These are phyloP conservation scores for Colletotrichum chlorophyti DNA, from an alignment of 2,329 filamentous ascomycete genomes.

Conservation along the genomic window DNA sequence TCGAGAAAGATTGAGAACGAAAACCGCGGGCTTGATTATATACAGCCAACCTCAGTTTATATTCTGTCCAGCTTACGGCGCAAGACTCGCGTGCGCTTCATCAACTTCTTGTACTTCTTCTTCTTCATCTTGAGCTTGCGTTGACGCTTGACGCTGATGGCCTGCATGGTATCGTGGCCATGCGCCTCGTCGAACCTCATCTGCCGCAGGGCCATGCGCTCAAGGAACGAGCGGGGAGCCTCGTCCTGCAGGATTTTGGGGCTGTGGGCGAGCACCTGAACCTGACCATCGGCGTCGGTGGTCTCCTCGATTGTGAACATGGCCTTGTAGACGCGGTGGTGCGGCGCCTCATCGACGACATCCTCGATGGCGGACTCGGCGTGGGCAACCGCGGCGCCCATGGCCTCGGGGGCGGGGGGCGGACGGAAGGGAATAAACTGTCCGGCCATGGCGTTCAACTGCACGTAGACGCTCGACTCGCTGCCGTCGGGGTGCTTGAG, in stretches of 20 bases:
- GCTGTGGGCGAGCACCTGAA: constrained; percentile 67
- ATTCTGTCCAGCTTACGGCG: constrained; percentile 82
- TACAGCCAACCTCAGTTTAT: constrained; percentile 43
- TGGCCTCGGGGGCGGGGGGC: constrained; percentile 78
- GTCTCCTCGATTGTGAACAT: constrained; percentile 73
- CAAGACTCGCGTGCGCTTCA: constrained; percentile 88
- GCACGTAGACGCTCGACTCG: constrained; percentile 67
- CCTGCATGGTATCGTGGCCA: constrained; percentile 66
- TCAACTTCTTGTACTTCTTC: constrained; percentile 99
- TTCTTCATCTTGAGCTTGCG: constrained; percentile 99
- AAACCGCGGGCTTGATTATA: constrained; percentile 32
- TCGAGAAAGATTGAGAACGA: constrained; percentile 27
- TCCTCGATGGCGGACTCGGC: constrained; percentile 44
- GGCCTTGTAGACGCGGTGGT: constrained; percentile 66
- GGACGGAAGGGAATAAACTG: constrained; percentile 82
- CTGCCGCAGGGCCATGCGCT: constrained; percentile 73
- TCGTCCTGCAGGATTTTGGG: constrained; percentile 61
- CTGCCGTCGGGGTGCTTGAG: constrained; percentile 63
- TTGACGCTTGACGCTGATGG: constrained; percentile 91
- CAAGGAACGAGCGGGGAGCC: constrained; percentile 65
- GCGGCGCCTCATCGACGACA: constrained; percentile 39
- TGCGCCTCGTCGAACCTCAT: constrained; percentile 63
- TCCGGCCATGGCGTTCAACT: constrained; percentile 72
- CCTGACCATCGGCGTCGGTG: constrained; percentile 63
- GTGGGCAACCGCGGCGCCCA: constrained; percentile 44